Evolutionary conservation across 306 rosid species (phyloP).

Genomic region (Morella rubra): DNA sequence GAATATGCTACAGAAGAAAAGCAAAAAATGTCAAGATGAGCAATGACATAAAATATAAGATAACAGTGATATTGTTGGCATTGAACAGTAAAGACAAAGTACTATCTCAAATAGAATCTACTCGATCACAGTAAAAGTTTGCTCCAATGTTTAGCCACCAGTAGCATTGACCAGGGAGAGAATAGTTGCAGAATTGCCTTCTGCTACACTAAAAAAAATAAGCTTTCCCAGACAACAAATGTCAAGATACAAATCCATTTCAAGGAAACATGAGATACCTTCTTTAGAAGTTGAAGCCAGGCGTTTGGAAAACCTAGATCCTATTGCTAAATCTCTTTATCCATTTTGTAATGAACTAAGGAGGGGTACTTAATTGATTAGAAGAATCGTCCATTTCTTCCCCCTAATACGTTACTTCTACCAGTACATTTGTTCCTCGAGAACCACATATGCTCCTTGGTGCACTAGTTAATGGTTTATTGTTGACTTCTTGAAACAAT

Average conservation of each 20-base stretch:
- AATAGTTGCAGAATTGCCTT: neutral
- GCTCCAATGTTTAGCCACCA: neutral
- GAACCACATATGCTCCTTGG: neutral
- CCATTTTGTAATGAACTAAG: neutral
- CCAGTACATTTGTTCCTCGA: too few relatives aligned
- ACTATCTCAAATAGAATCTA: neutral
- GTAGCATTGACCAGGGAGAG: neutral
- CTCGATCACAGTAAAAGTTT: neutral
- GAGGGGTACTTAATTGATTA: neutral
- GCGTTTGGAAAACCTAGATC: neutral
- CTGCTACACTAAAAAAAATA: neutral
- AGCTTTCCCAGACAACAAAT: neutral
- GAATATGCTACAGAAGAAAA: constrained; percentile 76
- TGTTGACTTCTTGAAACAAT: neutral
- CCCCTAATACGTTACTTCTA: too few relatives aligned
- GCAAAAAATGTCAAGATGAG: constrained; percentile 32
- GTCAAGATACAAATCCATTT: neutral
- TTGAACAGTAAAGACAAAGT: neutral
- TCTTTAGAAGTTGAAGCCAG: neutral
- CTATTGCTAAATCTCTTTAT: neutral
- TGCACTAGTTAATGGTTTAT: neutral
- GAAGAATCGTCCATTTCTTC: too few relatives aligned
- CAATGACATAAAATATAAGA: neutral
- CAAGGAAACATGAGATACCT: neutral
- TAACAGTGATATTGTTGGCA: neutral